Evolutionary conservation across 768 basidiomycete genomes (phyloP), one percentile per base, ranked within the genome.

Genomic region (Lepiota subincarnata): DNA sequence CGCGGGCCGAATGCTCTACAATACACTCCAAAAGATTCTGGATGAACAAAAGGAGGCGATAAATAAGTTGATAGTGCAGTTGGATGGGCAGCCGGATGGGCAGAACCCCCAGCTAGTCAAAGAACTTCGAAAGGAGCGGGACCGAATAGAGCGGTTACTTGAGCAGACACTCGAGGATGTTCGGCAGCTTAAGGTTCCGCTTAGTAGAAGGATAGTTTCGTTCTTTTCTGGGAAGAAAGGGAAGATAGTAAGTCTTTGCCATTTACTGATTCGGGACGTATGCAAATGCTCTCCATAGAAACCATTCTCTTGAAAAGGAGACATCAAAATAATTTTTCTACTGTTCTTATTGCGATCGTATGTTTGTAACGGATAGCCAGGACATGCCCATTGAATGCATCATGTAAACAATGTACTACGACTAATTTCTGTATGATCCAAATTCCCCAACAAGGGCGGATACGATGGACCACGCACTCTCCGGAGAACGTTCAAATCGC

Each of bases 401-500:
- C 8, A 31, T 28, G 12, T 12, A 26, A 28, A 22, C 10, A 45
- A 45, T n/a, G 13, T 12, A 22, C n/a, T 14, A 7, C 3, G 24
- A 14, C 16, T 16, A 45, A 24, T 24, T 28, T n/a, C 16, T 28
- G 31, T 13, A 16, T 13, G 31, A 28, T 6, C 12, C 20, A 16
- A 3, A 11, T 3, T 31, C 31, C 10, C 20, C 45, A 26, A 54
- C 19, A 18, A 54, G 19, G 14, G 45, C 38, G 14, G 41, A 40
- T 18, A 54, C 53, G 20, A 48, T 54, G 16, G 53, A 47, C 53
- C 53, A 54, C 13, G 53, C 53, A 26, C 46, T 54, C 3, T 54
- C 46, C 5, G 31, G 40, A 3, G 53, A 41, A 22, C 47, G 37
- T 18, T 47, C 45, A 20, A 54, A 54, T 5, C 53, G 45, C 37